Base-by-base conservation (phyloP, 2,329 filamentous ascomycete species). In the Trichoderma arundinaceum region DNA sequence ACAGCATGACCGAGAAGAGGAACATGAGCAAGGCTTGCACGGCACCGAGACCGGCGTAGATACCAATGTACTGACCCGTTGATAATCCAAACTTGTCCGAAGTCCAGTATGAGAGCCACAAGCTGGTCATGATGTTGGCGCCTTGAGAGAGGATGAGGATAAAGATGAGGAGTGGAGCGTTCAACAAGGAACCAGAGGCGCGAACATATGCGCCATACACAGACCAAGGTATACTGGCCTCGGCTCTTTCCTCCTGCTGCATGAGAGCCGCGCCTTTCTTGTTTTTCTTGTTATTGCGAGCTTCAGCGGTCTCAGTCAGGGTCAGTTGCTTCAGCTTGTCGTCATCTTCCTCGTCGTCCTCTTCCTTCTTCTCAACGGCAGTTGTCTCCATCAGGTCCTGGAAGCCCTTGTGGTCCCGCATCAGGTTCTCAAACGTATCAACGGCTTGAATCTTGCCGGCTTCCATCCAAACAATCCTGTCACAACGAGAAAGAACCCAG, bases 71-170 rank as follows among this genome's bases (percentile, higher is more conserved):
- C 33, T 83, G 78, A 1, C 89, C 92, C 12, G 81, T 86, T 0
- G 84, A 82, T 66, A 90, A 86, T 7, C 83, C 80, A 70, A 90
- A 97, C 74, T 90, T 89, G 75, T 92, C 79, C 0, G 91, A 92
- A 0, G 92, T 96, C 94, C 94, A 98, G 80, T 89, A 98, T 0
- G 93, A 95, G 1, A 98, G 85, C 94, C 94, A 98, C 63, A 98
- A 79, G 73, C 90, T 94, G 12, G 93, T 97, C 70, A 87, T 84
- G 69, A 98, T 94, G 74, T 96, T 97, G 68, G 91, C 86, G 8
- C 89, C 92, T 74, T 97, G 93, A 0, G 91, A 88, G 10, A 93
- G 73, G 6, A 92, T 75, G 10, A 96, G 83, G 3, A 92, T 77
- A 28, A 87, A 66, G 4, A 86, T 43, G 4, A 92, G 75, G 4